Evolutionary conservation across 306 rosid genomes (phyloP).

Genomic region (Pueraria montana): DNA sequence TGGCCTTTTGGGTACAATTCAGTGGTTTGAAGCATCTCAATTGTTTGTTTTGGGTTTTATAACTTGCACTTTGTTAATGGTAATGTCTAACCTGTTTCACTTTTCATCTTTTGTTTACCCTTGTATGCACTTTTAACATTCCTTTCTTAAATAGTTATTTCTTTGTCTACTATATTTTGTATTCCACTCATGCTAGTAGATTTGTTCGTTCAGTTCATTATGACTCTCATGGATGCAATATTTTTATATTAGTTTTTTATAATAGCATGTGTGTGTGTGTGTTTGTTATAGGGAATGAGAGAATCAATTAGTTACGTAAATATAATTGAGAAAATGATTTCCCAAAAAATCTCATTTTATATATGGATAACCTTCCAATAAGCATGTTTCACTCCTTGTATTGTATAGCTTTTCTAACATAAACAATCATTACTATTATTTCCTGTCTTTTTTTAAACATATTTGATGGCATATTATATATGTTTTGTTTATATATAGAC

Average conservation of each 20-base stretch:
- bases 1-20: constrained; percentile 30
- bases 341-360: not conserved
- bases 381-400: constrained; percentile 27
- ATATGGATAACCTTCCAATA: not conserved
- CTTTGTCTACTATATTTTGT: constrained; percentile 12
- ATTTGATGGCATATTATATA: constrained; percentile 40
- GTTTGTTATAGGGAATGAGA: too few species aligned
- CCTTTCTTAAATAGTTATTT: not conserved
- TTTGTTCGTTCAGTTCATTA: constrained; percentile 28
- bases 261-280: not conserved
- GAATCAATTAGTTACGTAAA: too few species aligned
- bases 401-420: constrained; percentile 37
- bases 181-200: constrained; percentile 10
- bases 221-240: constrained; percentile 17
- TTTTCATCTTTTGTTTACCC: constrained; percentile 24
- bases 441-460: constrained; percentile 18
- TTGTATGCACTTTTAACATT: constrained; percentile 1
- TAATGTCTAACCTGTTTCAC: not conserved
- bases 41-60: constrained; percentile 20
- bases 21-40: constrained; percentile 12
- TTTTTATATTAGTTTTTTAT: constrained; percentile 15
- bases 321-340: not conserved
- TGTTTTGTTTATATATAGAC: constrained; percentile 56
- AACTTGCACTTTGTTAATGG: constrained; percentile 16
- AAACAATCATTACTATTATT: constrained; percentile 16